phyloP scores from a whole-genome alignment of 2,329 filamentous ascomycete genomes.

The Cladosporium sp. region DNA sequence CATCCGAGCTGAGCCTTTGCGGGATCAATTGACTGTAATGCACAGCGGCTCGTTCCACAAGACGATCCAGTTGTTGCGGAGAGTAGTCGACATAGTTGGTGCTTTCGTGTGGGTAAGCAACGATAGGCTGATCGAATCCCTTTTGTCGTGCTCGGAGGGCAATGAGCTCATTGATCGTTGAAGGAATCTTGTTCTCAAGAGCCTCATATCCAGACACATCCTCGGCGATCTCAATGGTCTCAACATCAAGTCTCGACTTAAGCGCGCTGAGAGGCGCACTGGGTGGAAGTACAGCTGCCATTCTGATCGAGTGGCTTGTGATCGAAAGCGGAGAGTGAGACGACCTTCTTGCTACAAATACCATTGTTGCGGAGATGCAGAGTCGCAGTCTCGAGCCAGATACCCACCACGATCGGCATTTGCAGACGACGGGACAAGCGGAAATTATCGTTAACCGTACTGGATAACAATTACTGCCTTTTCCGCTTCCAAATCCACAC shows the following conservation, averaged over 20 bases:
- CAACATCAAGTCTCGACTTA: neutral
- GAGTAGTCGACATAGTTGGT: slow-evolving; percentile 22
- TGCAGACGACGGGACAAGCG: too few relatives aligned
- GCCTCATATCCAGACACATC: neutral
- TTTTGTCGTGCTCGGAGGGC: slow-evolving; percentile 14
- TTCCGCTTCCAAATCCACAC: too few relatives aligned
- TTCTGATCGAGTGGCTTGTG: neutral
- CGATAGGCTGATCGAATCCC: slow-evolving; percentile 17
- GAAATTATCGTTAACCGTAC: too few relatives aligned
- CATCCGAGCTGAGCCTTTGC: slow-evolving; percentile 15
- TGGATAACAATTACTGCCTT: too few relatives aligned
- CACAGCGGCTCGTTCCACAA: slow-evolving; percentile 19
- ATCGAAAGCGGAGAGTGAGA: too few relatives aligned
- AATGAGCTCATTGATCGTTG: slow-evolving; percentile 21
- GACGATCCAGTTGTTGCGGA: slow-evolving; percentile 17
- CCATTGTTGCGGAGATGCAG: too few relatives aligned
- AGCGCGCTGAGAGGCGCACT: neutral
- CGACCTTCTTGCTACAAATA: too few relatives aligned
- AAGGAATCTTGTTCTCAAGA: slow-evolving; percentile 11
- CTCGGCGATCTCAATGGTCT: neutral
- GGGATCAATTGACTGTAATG: slow-evolving; percentile 18
- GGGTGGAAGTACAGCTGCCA: slow-evolving; percentile 1
- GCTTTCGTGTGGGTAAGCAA: slow-evolving; percentile 20
- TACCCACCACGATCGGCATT: too few relatives aligned
- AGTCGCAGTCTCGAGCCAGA: too few relatives aligned